Base-by-base conservation (phyloP, 2,329 filamentous ascomycete genomes). In the Calonectria pteridis region DNA sequence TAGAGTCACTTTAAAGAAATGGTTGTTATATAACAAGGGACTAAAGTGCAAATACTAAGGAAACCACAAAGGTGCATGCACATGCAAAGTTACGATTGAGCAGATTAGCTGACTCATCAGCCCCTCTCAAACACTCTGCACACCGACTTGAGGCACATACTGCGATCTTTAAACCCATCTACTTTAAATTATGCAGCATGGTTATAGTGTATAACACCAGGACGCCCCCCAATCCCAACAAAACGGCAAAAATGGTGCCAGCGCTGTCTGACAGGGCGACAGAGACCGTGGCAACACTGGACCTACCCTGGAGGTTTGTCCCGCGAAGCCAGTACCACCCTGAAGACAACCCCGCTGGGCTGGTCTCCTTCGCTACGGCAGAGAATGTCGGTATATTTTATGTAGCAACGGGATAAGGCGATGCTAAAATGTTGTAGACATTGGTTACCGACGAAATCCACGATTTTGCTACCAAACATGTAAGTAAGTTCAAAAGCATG, bases 331-430 rank as follows among this genome's bases (percentile, higher is more conserved):
- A 77, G 2, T 90, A 87, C 79, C 79, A 87, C 70, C 82, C 85
- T 0, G 74, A 79, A 4, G 76, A 76, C 6, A 87, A 86, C 37
- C 83, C 84, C 0, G 75, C 80, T 11, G 88, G 88, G 1, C 83
- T 88, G 63, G 82, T 89, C 64, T 88, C 86, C 5, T 85, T 90
- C 33, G 86, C 85, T 0, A 83, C 88, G 0, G 88, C 88, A 6
- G 88, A 89, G 73, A 89, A 90, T 76, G 83, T 79, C 62, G 5
- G 67, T n/a, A 20, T 18, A 14, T 20, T 14, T 1, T 2, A 6
- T 4, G 49, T 6, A 11, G 5, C 23, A 26, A 26, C n/a, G 7
- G 3, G 20, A 28, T 35, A 23, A 11, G 18, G 6, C 2, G 18
- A 46, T 5, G 37, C 69, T 69, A 29, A 71, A 9, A 63, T 31